phyloP scores from a whole-genome alignment of 441 rosid species.

The Adansonia madagascariensis region DNA sequence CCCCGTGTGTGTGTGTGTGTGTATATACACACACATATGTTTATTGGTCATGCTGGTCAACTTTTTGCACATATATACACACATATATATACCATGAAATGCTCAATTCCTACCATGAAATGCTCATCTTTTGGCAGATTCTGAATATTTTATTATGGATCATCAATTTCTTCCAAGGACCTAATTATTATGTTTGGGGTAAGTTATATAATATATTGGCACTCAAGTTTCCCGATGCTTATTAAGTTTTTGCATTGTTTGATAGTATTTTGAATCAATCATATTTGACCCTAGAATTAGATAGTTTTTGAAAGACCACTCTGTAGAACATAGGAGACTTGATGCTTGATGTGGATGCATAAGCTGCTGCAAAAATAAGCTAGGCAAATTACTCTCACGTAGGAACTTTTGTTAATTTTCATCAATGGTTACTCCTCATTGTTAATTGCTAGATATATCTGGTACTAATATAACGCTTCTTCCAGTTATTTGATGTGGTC shows the following conservation, averaged over 20 bases:
- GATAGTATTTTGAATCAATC: conserved; percentile 10
- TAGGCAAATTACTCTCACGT: neutral
- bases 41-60: conserved; percentile 10
- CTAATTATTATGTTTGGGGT: conserved; percentile 88
- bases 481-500: conserved; percentile 74
- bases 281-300: neutral
- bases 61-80: neutral
- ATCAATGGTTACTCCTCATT: neutral
- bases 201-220: conserved; percentile 39
- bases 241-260: neutral
- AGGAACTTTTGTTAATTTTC: neutral
- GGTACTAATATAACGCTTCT: conserved; percentile 28
- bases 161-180: conserved; percentile 77
- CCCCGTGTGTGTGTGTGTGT: neutral
- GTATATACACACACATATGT: too few relatives aligned
- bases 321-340: conserved; percentile 9
- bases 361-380: neutral
- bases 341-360: neutral
- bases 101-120: neutral
- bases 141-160: conserved; percentile 31
- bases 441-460: conserved; percentile 14
- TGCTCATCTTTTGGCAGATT: neutral
- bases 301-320: neutral
- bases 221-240: conserved; percentile 3
- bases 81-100: too few relatives aligned